Percentiles rank a stretch among this genome's conserved stretches.
These are phyloP conservation scores for Ophidiomyces ophidiicola DNA, from an alignment of 2,329 filamentous ascomycete species.

Conservation along the genomic window DNA sequence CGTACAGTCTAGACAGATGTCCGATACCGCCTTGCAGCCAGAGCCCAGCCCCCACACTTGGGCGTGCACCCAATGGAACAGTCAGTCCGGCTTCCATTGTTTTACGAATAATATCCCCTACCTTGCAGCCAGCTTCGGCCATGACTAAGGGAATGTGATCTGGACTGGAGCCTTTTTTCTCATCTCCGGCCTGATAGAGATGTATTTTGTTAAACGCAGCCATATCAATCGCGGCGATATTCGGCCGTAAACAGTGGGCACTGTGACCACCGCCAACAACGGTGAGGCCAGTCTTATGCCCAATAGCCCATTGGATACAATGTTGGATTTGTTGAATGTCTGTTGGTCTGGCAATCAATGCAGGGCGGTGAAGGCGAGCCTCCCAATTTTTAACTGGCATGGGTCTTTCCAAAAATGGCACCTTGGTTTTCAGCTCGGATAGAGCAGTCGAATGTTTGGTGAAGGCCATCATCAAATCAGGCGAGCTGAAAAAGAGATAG, in stretches of 20 bases:
- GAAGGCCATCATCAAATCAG: constrained; percentile 42
- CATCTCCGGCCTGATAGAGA: constrained; percentile 25
- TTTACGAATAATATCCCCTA: constrained; percentile 41
- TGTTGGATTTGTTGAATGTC: constrained; percentile 40
- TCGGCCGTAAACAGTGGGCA: constrained; percentile 44
- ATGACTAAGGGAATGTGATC: constrained; percentile 32
- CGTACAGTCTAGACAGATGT: constrained; percentile 43
- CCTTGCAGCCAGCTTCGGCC: constrained; percentile 45
- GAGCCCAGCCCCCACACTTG: constrained; percentile 50
- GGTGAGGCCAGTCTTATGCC: constrained; percentile 36
- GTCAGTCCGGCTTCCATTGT: constrained; percentile 40
- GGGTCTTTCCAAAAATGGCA: constrained; percentile 25
- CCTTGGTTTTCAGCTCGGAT: constrained; percentile 32
- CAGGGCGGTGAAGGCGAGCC: constrained; percentile 36
- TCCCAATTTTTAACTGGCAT: constrained; percentile 41
- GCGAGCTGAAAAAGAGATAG: constrained; percentile 39
- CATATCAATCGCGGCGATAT: constrained; percentile 49
- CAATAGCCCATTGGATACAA: constrained; percentile 46
- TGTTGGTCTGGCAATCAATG: constrained; percentile 37
- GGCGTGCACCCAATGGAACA: constrained; percentile 49
- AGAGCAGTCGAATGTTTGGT: constrained; percentile 36
- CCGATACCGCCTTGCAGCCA: constrained; percentile 57
- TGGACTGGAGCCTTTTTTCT: constrained; percentile 13
- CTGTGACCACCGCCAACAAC: constrained; percentile 51
- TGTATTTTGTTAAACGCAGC: constrained; percentile 41